Evolutionary conservation across 1,284 basidiomycete genomes (phyloP).

Genomic region (Melampsora americana): DNA sequence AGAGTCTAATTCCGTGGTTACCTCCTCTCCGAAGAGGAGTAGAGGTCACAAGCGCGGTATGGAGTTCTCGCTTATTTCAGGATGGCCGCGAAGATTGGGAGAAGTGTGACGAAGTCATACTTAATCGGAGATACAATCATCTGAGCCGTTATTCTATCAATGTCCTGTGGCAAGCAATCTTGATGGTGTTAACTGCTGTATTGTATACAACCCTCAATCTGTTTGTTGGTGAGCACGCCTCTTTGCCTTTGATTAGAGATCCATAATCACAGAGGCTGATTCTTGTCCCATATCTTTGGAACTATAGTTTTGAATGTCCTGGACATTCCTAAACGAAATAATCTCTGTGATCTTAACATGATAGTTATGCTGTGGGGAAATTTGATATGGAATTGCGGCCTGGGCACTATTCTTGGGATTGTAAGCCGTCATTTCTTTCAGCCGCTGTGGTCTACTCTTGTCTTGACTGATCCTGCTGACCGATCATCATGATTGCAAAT

Average conservation of each 20-base stretch:
- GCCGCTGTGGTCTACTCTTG: too few species aligned
- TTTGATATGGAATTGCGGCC: neutral
- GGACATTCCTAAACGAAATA: neutral
- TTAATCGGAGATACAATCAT: neutral
- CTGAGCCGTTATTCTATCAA: neutral
- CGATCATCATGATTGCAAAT: too few species aligned
- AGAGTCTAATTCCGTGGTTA: neutral
- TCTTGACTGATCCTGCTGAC: too few species aligned
- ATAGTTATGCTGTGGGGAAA: neutral
- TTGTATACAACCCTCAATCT: neutral
- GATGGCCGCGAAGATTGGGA: neutral
- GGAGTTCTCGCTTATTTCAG: neutral
- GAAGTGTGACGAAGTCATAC: neutral
- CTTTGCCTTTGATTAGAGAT: neutral
- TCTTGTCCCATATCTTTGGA: neutral
- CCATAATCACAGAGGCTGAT: neutral
- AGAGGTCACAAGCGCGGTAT: neutral
- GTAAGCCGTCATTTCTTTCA: neutral
- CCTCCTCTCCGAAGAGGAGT: neutral
- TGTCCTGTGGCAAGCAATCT: neutral
- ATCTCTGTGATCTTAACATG: neutral
- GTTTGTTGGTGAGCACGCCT: neutral
- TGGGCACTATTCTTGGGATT: neutral
- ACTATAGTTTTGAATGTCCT: neutral
- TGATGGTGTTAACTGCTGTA: neutral